phyloP scores from a whole-genome alignment of 176 grass and related monocot genomes.

The Carex kokanica region DNA sequence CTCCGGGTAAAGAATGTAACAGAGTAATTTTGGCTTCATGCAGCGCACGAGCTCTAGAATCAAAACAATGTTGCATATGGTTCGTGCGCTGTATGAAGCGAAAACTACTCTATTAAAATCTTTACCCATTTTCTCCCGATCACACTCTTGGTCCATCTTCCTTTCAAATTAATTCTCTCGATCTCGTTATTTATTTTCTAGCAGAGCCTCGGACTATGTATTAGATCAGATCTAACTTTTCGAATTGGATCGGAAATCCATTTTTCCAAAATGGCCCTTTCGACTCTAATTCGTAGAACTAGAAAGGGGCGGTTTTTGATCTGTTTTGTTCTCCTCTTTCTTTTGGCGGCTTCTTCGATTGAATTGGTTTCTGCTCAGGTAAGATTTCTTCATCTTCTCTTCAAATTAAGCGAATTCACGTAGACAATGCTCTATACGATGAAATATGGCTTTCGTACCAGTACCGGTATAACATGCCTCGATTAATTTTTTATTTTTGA shows the following conservation, averaged over 20 bases:
- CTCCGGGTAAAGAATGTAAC: background rate
- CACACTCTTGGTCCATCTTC: conserved; percentile 11
- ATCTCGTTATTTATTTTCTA: background rate
- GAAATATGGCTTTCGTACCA: background rate
- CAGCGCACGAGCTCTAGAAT: no score
- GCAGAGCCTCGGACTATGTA: background rate
- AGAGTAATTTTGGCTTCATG: no score
- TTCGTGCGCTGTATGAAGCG: no score
- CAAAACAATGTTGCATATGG: no score
- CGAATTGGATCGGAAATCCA: conserved; percentile 6
- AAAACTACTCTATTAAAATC: no score
- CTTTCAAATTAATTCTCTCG: conserved; percentile 2
- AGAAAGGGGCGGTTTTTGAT: background rate
- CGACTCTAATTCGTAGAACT: conserved; percentile 1
- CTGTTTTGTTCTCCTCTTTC: conserved; percentile 1
- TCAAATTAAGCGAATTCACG: background rate
- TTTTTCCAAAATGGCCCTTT: conserved; percentile 7
- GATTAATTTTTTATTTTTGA: background rate
- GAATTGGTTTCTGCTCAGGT: conserved; percentile 29
- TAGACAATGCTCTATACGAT: background rate
- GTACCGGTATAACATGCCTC: background rate
- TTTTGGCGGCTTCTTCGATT: conserved; percentile 18
- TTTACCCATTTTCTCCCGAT: background rate
- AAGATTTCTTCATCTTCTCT: conserved; percentile 23
- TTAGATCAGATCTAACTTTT: conserved; percentile 15